Conservation (phyloP, 805 yeast species). For the Yamadazyma ubonensis region DNA sequence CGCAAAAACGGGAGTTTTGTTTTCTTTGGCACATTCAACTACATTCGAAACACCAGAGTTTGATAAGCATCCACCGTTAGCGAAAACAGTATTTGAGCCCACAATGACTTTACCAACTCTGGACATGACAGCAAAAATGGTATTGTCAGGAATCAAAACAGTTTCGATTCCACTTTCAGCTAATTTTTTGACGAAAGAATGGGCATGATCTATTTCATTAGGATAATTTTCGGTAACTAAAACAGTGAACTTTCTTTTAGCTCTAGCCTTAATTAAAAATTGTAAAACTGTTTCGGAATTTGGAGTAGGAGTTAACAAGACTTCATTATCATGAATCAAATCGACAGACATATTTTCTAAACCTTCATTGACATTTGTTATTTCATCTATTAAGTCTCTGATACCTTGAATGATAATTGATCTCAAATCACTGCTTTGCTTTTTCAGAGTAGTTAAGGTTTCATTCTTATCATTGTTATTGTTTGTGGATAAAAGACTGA, state of each 20-base stretch:
- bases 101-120: conserved; percentile 94
- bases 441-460: conserved; percentile 32
- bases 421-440: conserved; percentile 63
- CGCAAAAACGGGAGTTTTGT: conserved; percentile 93
- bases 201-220: conserved; percentile 76
- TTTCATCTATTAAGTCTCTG: conserved; percentile 88
- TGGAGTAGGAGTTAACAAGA: conserved; percentile 90
- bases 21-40: conserved; percentile 94
- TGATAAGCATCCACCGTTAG: conserved; percentile 92
- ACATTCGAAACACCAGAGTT: conserved; percentile 90
- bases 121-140: conserved; percentile 94
- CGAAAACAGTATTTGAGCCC: conserved; percentile 90
- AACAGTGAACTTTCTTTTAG: conserved; percentile 89
- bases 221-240: conserved; percentile 91
- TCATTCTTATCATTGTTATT: conserved; percentile 26
- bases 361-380: conserved; percentile 83
- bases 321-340: conserved; percentile 88
- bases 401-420: conserved; percentile 89
- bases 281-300: conserved; percentile 85
- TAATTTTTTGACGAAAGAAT: conserved; percentile 72
- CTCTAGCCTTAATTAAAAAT: conserved; percentile 80
- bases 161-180: conserved; percentile 87
- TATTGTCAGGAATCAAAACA: conserved; percentile 87
- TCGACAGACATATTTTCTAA: conserved; percentile 90
- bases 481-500: conserved; percentile 67